Evolutionary conservation across 192 early-diverging fungal genomes (phyloP).

Genomic region (Coemansia sp.): DNA sequence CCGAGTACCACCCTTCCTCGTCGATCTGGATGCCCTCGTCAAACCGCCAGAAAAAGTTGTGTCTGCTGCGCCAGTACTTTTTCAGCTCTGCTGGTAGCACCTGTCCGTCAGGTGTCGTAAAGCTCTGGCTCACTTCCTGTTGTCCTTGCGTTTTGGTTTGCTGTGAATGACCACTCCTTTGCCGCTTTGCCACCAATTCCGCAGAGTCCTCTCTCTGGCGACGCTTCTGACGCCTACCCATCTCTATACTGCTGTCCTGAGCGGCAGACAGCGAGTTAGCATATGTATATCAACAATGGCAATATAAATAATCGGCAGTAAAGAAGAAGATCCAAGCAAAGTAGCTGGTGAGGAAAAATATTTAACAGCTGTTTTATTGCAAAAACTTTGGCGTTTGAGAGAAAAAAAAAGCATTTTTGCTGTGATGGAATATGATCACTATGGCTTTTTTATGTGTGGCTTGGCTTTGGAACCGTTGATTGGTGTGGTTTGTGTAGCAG

Average conservation of each 20-base stretch:
- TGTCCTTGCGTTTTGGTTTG: conserved; percentile 3
- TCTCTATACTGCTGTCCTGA: not conserved
- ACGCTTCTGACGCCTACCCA: conserved; percentile 18
- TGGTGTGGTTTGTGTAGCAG: too few relatives aligned
- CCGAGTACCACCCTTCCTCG: conserved; percentile 91
- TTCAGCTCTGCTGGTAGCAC: conserved; percentile 21
- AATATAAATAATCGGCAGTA: not conserved
- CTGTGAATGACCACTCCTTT: not conserved
- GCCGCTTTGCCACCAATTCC: not conserved
- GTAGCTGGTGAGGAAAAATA: too few relatives aligned
- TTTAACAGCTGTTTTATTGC: too few relatives aligned
- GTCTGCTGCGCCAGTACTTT: conserved; percentile 89
- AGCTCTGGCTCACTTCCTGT: not conserved
- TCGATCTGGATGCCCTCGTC: conserved; percentile 89
- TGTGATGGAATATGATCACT: too few relatives aligned
- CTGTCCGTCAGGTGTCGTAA: conserved; percentile 20
- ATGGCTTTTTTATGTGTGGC: too few relatives aligned
- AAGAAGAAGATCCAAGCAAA: too few relatives aligned
- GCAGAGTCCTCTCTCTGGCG: not conserved
- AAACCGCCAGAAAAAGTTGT: conserved; percentile 78
- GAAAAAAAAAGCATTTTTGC: too few relatives aligned
- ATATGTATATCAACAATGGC: not conserved
- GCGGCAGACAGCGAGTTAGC: not conserved
- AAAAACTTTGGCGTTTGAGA: too few relatives aligned
- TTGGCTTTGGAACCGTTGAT: too few relatives aligned